Percentiles rank a stretch among this genome's conserved stretches.
Evolutionary conservation across 2,329 filamentous ascomycete species (phyloP).

Genomic region (Aspergillus clavatus): DNA sequence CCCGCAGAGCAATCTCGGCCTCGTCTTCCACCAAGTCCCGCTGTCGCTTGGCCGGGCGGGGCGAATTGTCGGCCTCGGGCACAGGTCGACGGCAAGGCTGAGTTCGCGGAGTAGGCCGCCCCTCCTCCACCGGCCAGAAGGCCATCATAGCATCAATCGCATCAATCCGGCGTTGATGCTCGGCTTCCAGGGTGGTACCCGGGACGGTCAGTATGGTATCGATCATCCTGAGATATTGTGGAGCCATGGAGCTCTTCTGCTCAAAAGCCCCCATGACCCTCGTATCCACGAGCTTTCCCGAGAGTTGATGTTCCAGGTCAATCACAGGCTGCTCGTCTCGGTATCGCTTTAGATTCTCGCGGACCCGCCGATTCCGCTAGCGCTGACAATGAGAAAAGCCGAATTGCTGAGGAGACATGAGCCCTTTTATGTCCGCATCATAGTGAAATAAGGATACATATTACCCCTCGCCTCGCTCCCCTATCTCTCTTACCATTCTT

Average conservation of each 20-base stretch:
- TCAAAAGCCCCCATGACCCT: conserved; percentile 4
- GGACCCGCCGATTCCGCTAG: conserved; percentile 10
- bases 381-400: too few species aligned
- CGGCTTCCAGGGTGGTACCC: conserved; percentile 16
- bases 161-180: conserved; percentile 20
- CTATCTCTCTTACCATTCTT: too few species aligned
- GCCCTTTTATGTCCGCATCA: too few species aligned
- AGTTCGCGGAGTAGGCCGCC: conserved; percentile 4
- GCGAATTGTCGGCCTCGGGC: conserved; percentile 48
- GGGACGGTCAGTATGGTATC: conserved; percentile 20
- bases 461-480: too few species aligned
- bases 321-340: conserved; percentile 19
- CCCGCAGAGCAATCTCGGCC: conserved; percentile 9
- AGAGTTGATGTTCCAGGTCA: conserved; percentile 16
- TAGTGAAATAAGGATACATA: too few species aligned
- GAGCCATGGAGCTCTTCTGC: conserved; percentile 17
- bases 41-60: conserved; percentile 42
- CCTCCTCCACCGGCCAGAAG: conserved; percentile 22
- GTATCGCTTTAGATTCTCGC: conserved; percentile 16
- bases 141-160: conserved; percentile 21
- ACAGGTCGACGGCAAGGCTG: conserved; percentile 27
- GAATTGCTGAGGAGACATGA: too few species aligned
- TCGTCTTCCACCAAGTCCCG: conserved; percentile 19
- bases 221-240: conserved; percentile 20
- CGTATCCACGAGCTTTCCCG: conserved; percentile 10